Percentiles rank a stretch among this genome's conserved stretches.
Conservation (phyloP, 192 early-diverging fungal species). For the Podila clonocystis region DNA sequence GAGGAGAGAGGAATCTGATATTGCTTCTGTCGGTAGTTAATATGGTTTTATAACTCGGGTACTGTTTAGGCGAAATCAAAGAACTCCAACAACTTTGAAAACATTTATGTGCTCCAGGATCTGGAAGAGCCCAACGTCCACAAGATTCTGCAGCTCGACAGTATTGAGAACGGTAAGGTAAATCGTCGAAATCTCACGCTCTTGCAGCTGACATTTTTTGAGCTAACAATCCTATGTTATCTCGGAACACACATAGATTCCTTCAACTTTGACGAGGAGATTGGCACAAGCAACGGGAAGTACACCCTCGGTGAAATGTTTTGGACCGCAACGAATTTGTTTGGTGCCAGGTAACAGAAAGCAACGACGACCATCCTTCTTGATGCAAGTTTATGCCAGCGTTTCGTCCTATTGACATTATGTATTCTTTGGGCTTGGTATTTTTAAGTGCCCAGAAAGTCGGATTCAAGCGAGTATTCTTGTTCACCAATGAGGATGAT, state of each 20-base stretch:
- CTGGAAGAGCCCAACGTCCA: conserved; percentile 68
- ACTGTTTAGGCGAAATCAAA: conserved; percentile 41
- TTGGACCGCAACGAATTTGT: conserved; percentile 68
- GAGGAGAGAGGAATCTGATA: too few relatives aligned
- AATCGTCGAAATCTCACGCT: not conserved
- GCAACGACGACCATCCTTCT: conserved; percentile 3
- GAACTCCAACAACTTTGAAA: conserved; percentile 65
- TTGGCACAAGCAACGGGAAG: conserved; percentile 58
- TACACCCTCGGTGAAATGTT: conserved; percentile 72
- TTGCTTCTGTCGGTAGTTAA: not conserved
- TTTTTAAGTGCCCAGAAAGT: conserved; percentile 54
- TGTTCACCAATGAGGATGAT: conserved; percentile 77
- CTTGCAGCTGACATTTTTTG: not conserved
- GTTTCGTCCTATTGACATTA: too few relatives aligned
- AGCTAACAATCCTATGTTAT: not conserved
- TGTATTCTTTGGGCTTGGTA: too few relatives aligned
- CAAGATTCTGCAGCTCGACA: conserved; percentile 68
- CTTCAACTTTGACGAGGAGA: conserved; percentile 55
- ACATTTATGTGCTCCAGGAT: conserved; percentile 70
- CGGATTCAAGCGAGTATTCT: conserved; percentile 71
- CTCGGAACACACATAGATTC: conserved; percentile 22
- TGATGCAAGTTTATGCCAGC: not conserved
- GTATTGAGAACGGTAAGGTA: conserved; percentile 57
- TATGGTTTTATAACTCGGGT: not conserved
- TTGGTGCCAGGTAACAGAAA: conserved; percentile 60